These are phyloP conservation scores for Pythium rhizo-oryzae DNA, from an alignment of 352 stramenopile genomes.

Conservation along the genomic window DNA sequence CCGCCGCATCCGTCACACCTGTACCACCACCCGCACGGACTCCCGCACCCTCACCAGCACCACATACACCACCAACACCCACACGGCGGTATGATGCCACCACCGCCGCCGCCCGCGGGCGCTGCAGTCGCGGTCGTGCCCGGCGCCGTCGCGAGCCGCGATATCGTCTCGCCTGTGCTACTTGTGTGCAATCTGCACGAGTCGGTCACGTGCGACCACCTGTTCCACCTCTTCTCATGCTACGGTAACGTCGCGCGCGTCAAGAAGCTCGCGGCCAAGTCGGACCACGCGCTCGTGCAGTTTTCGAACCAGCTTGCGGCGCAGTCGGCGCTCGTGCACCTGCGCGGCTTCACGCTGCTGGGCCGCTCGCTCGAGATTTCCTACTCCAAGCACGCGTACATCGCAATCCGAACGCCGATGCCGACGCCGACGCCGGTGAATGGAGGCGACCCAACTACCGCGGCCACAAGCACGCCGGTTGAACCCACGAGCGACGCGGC, in stretches of 20 bases:
- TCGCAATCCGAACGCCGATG: constrained; percentile 36
- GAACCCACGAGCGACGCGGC: constrained; percentile 12
- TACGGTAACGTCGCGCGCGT: constrained; percentile 66
- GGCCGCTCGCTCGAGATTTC: constrained; percentile 61
- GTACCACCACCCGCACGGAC: constrained; percentile 10
- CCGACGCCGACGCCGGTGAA: too few relatives aligned
- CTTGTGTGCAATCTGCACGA: constrained; percentile 60
- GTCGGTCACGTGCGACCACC: constrained; percentile 54
- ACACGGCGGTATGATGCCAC: constrained; percentile 7
- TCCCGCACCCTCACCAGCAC: constrained; percentile 6
- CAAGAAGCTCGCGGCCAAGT: constrained; percentile 61
- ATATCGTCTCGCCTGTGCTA: constrained; percentile 49
- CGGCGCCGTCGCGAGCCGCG: constrained; percentile 21
- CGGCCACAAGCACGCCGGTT: constrained; percentile 5
- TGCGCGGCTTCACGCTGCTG: constrained; percentile 57
- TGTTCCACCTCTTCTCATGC: constrained; percentile 76
- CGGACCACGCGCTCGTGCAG: constrained; percentile 63
- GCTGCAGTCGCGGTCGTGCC: constrained; percentile 13
- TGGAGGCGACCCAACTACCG: background rate
- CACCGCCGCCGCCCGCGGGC: background rate
- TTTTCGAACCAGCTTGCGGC: constrained; percentile 47
- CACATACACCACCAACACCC: constrained; percentile 9
- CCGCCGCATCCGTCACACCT: background rate
- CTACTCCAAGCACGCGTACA: constrained; percentile 63
- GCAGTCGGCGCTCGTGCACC: constrained; percentile 52